phyloP scores from a whole-genome alignment of 192 early-diverging fungal genomes.

The Lobosporangium transversale region DNA sequence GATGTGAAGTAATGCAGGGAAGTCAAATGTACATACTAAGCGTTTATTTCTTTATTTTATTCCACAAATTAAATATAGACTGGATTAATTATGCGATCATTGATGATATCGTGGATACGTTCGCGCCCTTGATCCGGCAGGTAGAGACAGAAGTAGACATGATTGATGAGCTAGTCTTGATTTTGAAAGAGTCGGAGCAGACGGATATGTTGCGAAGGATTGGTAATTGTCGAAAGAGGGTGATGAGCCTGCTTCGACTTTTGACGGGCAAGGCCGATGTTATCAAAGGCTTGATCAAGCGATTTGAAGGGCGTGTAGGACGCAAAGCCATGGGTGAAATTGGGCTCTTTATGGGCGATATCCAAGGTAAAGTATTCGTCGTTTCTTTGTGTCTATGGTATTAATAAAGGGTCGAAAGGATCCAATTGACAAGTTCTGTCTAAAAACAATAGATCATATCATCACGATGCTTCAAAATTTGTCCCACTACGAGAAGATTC shows the following conservation, averaged over 20 bases:
- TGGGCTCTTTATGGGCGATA: conserved; percentile 79
- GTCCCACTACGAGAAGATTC: conserved; percentile 77
- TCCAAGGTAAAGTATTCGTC: conserved; percentile 76
- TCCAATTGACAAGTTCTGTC: too few species aligned
- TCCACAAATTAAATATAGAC: conserved; percentile 13
- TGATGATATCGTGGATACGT: conserved; percentile 82
- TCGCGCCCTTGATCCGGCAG: conserved; percentile 76
- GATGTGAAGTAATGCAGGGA: neutral
- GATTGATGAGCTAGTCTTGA: conserved; percentile 84
- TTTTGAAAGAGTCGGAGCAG: conserved; percentile 76
- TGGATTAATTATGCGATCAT: conserved; percentile 77
- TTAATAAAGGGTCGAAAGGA: too few species aligned
- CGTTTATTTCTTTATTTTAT: neutral
- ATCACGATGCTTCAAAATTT: conserved; percentile 81
- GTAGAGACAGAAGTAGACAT: conserved; percentile 84
- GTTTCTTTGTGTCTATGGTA: too few species aligned
- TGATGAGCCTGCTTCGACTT: conserved; percentile 60
- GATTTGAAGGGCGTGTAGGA: conserved; percentile 57
- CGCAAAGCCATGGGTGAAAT: conserved; percentile 64
- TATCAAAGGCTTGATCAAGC: conserved; percentile 64
- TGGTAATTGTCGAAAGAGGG: conserved; percentile 59
- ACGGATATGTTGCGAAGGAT: conserved; percentile 64
- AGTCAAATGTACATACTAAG: neutral
- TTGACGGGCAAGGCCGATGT: conserved; percentile 65
- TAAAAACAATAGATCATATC: conserved; percentile 77